A percentile compares a stretch with the other conserved stretches of the same genome.
Conservation (phyloP, 1,284 basidiomycete species). For the Cryptococcus floricola region DNA sequence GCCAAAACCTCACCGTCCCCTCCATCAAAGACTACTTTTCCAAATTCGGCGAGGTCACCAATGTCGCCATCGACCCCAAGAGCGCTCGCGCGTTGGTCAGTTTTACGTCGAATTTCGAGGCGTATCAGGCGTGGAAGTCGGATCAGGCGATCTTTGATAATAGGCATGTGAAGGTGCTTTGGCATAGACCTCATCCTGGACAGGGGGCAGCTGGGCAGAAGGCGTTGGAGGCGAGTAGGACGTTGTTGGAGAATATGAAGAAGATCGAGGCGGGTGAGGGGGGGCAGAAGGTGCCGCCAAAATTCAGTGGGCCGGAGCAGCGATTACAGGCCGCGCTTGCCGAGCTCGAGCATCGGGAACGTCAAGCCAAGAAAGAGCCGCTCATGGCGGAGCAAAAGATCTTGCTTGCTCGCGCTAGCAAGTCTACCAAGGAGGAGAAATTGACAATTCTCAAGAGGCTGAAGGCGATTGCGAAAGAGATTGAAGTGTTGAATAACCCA, state of each 20-base stretch:
- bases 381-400: conserved; percentile 87
- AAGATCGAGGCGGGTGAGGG: conserved; percentile 32
- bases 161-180: conserved; percentile 89
- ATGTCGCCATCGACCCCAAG: conserved; percentile 79
- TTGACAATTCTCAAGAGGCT: conserved; percentile 72
- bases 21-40: conserved; percentile 85
- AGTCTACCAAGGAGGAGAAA: conserved; percentile 64
- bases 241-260: conserved; percentile 62
- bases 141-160: conserved; percentile 92
- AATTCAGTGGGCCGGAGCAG: conserved; percentile 34
- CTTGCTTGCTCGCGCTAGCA: conserved; percentile 67
- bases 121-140: conserved; percentile 81
- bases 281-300: conserved; percentile 26
- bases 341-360: conserved; percentile 53
- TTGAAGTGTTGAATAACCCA: conserved; percentile 54
- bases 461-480: conserved; percentile 74
- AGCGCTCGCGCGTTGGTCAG: conserved; percentile 76
- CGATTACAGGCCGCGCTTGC: conserved; percentile 34
- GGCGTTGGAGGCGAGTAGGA: conserved; percentile 71
- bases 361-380: conserved; percentile 72
- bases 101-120: conserved; percentile 79
- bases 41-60: conserved; percentile 87
- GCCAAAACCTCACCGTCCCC: conserved; percentile 70
- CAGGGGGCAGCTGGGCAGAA: conserved; percentile 71
- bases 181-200: conserved; percentile 86